These are phyloP conservation scores for Leptographium procerum DNA, from an alignment of 2,329 filamentous ascomycete species.

Conservation along the genomic window DNA sequence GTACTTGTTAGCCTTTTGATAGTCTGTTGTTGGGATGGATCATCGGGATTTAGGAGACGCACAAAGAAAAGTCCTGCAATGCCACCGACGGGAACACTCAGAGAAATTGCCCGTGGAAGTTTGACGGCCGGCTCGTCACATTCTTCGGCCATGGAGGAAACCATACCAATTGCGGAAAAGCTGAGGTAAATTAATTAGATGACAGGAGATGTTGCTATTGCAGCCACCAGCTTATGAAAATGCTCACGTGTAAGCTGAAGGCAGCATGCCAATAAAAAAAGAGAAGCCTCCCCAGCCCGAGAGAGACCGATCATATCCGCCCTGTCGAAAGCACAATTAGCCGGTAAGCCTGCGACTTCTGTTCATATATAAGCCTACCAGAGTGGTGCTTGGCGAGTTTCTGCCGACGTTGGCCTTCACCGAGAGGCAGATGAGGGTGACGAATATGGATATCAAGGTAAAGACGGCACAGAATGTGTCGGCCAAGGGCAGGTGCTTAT, in stretches of 20 bases:
- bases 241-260: conserved; percentile 3
- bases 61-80: conserved; percentile 8
- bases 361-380: not conserved
- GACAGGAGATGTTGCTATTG: not conserved
- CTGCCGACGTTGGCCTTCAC: conserved; percentile 20
- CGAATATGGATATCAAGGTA: conserved; percentile 34
- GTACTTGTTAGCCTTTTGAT: conserved; percentile 12
- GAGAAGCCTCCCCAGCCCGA: conserved; percentile 31
- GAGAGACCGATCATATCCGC: conserved; percentile 5
- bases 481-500: conserved; percentile 28
- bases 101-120: conserved; percentile 4
- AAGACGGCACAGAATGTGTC: conserved; percentile 34
- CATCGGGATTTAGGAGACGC: conserved; percentile 28
- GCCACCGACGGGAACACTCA: conserved; percentile 6
- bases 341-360: not conserved
- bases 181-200: not conserved
- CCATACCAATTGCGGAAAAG: conserved; percentile 8
- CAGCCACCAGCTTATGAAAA: no score
- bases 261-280: conserved; percentile 9
- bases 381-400: not conserved
- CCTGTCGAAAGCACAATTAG: not conserved
- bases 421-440: conserved; percentile 39
- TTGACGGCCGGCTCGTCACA: conserved; percentile 6
- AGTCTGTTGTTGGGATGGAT: no score
- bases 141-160: conserved; percentile 10